Percentiles rank a stretch among this genome's conserved stretches.
These are phyloP conservation scores for Syncephalastrum racemosum DNA, from an alignment of 371 early-diverging fungal species.

Conservation along the genomic window DNA sequence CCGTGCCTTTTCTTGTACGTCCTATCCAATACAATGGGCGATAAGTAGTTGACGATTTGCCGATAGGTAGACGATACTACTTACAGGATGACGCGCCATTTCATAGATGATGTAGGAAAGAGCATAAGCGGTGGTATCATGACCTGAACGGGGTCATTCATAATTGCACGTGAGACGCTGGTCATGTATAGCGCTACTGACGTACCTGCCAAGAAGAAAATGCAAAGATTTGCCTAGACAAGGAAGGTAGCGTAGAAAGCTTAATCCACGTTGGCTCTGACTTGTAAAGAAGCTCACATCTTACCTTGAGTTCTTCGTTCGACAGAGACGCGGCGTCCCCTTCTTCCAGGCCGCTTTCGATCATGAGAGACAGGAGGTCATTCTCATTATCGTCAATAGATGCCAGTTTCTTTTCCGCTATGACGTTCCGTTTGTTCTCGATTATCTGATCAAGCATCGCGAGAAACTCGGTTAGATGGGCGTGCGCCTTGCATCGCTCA, in stretches of 20 bases:
- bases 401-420: conserved; percentile 14
- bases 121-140: conserved; percentile 18
- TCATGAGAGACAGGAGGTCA: conserved; percentile 49
- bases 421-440: conserved; percentile 21
- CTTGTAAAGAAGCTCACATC: not conserved
- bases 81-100: conserved; percentile 18
- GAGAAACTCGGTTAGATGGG: conserved; percentile 29
- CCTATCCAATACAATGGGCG: conserved; percentile 14
- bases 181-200: too few species aligned
- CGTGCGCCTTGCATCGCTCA: conserved; percentile 31
- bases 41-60: too few species aligned
- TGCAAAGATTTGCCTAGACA: conserved; percentile 43
- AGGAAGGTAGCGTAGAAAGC: too few species aligned
- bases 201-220: conserved; percentile 22
- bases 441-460: conserved; percentile 41
- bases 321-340: conserved; percentile 10
- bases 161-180: too few species aligned
- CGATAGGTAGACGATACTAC: not conserved
- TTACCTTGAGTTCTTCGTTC: conserved; percentile 20
- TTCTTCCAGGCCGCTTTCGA: conserved; percentile 28
- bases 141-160: not conserved
- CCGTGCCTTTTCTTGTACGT: conserved; percentile 43
- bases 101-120: conserved; percentile 18
- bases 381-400: conserved; percentile 35
- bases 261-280: too few species aligned